These are phyloP conservation scores for Wickerhamiella infanticola DNA, from an alignment of 1,139 yeast genomes.

Conservation along the genomic window DNA sequence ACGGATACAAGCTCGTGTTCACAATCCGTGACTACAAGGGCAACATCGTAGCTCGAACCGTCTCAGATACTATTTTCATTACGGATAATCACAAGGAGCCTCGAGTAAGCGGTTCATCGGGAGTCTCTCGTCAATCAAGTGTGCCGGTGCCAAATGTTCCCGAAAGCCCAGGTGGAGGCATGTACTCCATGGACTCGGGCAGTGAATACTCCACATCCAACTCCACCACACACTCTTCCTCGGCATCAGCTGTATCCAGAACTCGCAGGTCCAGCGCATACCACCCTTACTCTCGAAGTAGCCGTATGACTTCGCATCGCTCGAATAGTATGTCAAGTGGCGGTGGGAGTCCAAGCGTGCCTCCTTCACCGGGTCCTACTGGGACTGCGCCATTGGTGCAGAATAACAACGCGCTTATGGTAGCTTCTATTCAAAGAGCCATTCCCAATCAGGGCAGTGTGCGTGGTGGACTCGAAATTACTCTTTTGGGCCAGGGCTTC, in stretches of 20 bases:
- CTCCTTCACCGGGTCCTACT: neutral
- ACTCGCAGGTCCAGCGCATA: neutral
- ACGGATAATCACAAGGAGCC: constrained; percentile 73
- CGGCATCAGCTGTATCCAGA: constrained; percentile 1
- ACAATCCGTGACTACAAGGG: constrained; percentile 48
- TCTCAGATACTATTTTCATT: constrained; percentile 65
- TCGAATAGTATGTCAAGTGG: neutral
- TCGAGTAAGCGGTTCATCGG: constrained; percentile 1
- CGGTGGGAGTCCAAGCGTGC: neutral
- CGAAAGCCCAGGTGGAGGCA: neutral
- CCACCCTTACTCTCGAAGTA: neutral
- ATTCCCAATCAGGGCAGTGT: constrained; percentile 93
- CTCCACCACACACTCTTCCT: neutral
- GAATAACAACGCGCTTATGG: constrained; percentile 28
- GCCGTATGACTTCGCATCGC: neutral
- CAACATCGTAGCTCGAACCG: constrained; percentile 52
- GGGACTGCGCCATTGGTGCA: neutral
- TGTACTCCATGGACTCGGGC: constrained; percentile 1
- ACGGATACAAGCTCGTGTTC: constrained; percentile 63
- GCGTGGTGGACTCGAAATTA: constrained; percentile 90
- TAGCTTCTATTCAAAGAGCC: constrained; percentile 43
- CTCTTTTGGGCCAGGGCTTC: constrained; percentile 75
- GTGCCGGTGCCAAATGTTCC: neutral
- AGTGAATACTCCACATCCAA: constrained; percentile 1
- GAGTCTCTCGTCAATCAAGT: neutral